Evolutionary conservation across 768 basidiomycete species (phyloP).

Genomic region (Tylopilus felleus): DNA sequence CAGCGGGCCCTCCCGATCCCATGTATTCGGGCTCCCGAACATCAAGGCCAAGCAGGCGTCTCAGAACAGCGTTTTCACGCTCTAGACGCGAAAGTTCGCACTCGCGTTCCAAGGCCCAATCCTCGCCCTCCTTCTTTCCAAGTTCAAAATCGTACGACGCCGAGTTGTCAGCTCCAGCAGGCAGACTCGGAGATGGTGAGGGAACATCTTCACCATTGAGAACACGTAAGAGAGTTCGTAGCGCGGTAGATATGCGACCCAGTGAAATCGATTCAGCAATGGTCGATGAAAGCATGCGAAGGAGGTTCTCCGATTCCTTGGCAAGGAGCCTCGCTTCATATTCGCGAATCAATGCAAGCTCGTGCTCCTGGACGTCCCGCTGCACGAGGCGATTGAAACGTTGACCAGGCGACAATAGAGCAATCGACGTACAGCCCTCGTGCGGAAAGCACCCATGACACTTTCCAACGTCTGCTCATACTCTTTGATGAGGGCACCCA

Average conservation of each 20-base stretch:
- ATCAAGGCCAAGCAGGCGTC: conserved; percentile 61
- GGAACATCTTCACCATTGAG: conserved; percentile 61
- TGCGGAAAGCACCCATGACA: conserved; percentile 89
- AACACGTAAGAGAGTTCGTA: conserved; percentile 68
- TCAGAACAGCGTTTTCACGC: conserved; percentile 81
- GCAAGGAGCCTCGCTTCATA: conserved; percentile 84
- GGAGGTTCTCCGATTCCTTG: conserved; percentile 65
- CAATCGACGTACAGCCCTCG: conserved; percentile 70
- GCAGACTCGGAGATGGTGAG: conserved; percentile 1
- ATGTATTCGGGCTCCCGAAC: conserved; percentile 23
- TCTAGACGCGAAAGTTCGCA: conserved; percentile 85
- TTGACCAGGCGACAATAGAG: background rate
- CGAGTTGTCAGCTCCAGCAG: conserved; percentile 3
- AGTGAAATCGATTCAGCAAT: conserved; percentile 68
- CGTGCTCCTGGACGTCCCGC: conserved; percentile 92
- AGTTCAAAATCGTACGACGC: conserved; percentile 19
- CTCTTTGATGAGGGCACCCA: conserved; percentile 87
- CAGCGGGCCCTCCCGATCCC: conserved; percentile 3
- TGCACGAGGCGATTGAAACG: conserved; percentile 29
- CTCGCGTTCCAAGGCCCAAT: conserved; percentile 85
- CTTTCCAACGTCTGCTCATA: conserved; percentile 96
- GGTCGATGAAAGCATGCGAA: conserved; percentile 54
- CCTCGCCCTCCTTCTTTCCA: conserved; percentile 46
- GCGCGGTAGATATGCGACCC: conserved; percentile 61
- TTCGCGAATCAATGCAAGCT: conserved; percentile 83